Percentiles rank a stretch among this genome's conserved stretches.
Conservation (phyloP, 2,329 filamentous ascomycete genomes). For the Penicillium fuscoglaucum region DNA sequence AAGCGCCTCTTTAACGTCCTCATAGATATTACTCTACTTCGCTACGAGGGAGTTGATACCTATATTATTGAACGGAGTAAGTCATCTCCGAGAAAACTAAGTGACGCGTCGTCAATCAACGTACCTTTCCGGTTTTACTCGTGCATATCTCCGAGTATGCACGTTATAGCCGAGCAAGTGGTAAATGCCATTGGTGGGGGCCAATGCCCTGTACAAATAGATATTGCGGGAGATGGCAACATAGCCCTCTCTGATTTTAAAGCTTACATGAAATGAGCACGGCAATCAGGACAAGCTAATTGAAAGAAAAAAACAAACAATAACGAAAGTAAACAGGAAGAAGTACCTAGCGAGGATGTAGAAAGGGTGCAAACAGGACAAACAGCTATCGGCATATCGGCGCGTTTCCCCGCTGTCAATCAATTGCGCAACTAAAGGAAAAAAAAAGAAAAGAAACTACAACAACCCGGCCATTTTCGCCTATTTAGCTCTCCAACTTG, state of each 20-base stretch:
- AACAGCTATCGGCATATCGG: conserved; percentile 9
- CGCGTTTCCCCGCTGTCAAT: conserved; percentile 7
- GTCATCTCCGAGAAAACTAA: background rate
- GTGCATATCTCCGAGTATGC: background rate
- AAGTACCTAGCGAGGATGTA: background rate
- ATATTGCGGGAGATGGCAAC: background rate
- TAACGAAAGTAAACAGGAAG: background rate
- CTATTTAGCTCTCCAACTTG: background rate
- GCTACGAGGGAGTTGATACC: background rate
- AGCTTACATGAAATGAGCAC: background rate
- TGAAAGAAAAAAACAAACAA: background rate
- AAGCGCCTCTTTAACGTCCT: too few species aligned
- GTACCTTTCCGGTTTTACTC: background rate
- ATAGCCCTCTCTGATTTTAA: background rate
- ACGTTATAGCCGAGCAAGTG: background rate
- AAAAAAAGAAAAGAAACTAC: conserved; percentile 2
- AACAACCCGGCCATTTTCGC: background rate
- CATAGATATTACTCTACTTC: too few species aligned
- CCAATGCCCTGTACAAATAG: background rate
- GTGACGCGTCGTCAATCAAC: background rate
- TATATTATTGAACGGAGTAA: background rate
- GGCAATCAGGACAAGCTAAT: background rate
- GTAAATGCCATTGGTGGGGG: background rate
- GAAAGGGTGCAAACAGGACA: conserved; percentile 8
- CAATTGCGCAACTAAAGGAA: background rate